Base-by-base conservation (phyloP, 176 grass and related monocot species). In the Aegilops sharonensis region DNA sequence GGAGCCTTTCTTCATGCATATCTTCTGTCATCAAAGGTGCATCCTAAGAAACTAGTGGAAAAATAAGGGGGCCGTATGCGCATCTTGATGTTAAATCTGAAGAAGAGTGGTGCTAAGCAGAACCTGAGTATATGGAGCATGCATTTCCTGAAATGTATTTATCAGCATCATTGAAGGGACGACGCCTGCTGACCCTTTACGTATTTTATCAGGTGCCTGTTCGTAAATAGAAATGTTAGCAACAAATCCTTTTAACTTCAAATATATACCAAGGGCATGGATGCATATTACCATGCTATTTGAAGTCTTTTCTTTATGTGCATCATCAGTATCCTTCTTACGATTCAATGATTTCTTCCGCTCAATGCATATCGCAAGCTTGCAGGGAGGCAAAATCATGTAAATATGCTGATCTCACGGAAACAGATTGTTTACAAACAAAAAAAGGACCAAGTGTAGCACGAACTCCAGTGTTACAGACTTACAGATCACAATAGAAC, bases 1-100 rank as follows among this genome's bases (percentile, higher is more conserved):
- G 92, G 68, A 98, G 71, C 76, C 97, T 94, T 92, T 98, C 97
- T 93, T 98, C 97, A 83, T 98, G 97, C 97, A 98, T 98, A 88
- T 98, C 97, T 94, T 98, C 97, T 34, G 97, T 95, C 97, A 98
- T 94, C 89, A 98, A 83, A 68, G 90, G 94, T 81, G 94, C 90
- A 91, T 93, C 89, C 97, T 98, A 91, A 83, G 86, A 89, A 88
- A 87, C 78, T 83, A 76, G 95, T 91, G 39, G 48, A 45, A 86
- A 83, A 75, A 88, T 85, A 78, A 83, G 86, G 2, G 9, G 6
- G 56, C 65, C 62, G 88, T 77, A 56, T 43, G n/a, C 25, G 56
- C 30, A 79, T 69, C 47, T 31, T 50, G 54, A 89, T 83, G 50
- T 67, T 78, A 66, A 76, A 85, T 77, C 24, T 79, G 34, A 45